Percentiles rank a stretch among this genome's conserved stretches.
Evolutionary conservation across 176 grass and related monocot species (phyloP).

Genomic region (Rhipidocladum racemiflorum): DNA sequence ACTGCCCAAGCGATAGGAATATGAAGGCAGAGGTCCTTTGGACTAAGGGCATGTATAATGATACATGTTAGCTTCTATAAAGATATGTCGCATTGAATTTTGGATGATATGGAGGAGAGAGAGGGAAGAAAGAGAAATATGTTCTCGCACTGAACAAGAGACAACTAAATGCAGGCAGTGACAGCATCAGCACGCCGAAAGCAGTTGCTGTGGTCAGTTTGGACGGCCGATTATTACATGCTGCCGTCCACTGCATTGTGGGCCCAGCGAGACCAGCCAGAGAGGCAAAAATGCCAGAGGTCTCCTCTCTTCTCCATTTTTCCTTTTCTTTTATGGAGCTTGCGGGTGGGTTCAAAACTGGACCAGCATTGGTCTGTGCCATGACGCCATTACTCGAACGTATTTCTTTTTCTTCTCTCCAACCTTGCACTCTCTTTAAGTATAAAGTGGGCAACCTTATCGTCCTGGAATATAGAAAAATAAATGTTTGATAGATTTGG

Average conservation of each 20-base stretch:
- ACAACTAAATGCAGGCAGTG: background rate
- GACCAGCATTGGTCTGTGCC: slow-evolving; percentile 7
- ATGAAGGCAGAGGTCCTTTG: too few species aligned
- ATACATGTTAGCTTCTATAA: too few species aligned
- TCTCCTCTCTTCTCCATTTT: background rate
- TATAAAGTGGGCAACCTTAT: background rate
- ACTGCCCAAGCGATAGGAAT: too few species aligned
- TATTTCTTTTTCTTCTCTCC: background rate
- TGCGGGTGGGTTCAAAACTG: slow-evolving; percentile 20
- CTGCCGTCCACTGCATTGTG: slow-evolving; percentile 40
- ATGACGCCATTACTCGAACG: slow-evolving; percentile 4
- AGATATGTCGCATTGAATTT: too few species aligned
- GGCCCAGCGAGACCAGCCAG: slow-evolving; percentile 12
- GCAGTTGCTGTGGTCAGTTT: slow-evolving; percentile 31
- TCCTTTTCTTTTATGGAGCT: background rate
- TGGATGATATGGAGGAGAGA: too few species aligned
- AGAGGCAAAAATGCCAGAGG: slow-evolving; percentile 8
- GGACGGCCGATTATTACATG: slow-evolving; percentile 32
- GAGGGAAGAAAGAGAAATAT: too few species aligned
- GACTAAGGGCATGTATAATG: too few species aligned
- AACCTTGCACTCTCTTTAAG: slow-evolving; percentile 7
- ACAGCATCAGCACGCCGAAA: slow-evolving; percentile 26
- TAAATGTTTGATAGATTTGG: background rate
- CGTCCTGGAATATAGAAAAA: background rate
- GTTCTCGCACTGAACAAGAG: background rate